A percentile compares a stretch with the other conserved stretches of the same genome.
Conservation (phyloP, 106 monocot genomes). For the Platanthera zijinensis region DNA sequence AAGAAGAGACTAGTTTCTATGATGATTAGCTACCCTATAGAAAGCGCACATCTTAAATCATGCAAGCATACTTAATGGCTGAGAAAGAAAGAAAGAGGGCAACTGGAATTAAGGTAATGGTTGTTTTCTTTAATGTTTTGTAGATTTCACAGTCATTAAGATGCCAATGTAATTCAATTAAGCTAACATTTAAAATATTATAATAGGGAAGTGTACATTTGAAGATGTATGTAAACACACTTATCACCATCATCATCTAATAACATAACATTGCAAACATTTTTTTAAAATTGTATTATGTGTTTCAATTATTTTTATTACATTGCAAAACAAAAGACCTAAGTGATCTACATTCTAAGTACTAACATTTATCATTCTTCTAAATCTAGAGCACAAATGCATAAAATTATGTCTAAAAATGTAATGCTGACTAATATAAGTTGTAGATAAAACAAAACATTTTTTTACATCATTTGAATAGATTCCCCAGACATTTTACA, state of each 20-base stretch:
- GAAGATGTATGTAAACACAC: too few relatives aligned
- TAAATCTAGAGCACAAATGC: not conserved
- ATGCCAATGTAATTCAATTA: too few relatives aligned
- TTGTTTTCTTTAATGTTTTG: too few relatives aligned
- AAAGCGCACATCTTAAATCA: slow-evolving; percentile 77
- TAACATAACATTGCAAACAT: too few relatives aligned
- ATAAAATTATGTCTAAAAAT: not conserved
- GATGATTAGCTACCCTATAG: slow-evolving; percentile 66
- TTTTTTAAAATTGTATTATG: too few relatives aligned
- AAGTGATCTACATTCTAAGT: too few relatives aligned
- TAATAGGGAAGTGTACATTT: too few relatives aligned
- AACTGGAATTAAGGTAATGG: slow-evolving; percentile 48
- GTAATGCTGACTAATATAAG: not conserved
- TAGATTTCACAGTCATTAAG: too few relatives aligned
- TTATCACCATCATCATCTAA: too few relatives aligned
- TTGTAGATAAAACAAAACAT: not conserved
- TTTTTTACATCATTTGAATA: not conserved
- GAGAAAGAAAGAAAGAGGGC: slow-evolving; percentile 42
- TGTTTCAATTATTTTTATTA: too few relatives aligned
- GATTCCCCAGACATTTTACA: not conserved
- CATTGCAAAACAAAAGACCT: too few relatives aligned
- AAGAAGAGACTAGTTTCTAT: slow-evolving; percentile 89
- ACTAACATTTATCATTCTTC: not conserved
- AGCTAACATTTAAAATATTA: too few relatives aligned
- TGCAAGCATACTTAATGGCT: slow-evolving; percentile 74